Evolutionary conservation across 306 rosid species (phyloP).

Genomic region (Lathyrus oleraceus): DNA sequence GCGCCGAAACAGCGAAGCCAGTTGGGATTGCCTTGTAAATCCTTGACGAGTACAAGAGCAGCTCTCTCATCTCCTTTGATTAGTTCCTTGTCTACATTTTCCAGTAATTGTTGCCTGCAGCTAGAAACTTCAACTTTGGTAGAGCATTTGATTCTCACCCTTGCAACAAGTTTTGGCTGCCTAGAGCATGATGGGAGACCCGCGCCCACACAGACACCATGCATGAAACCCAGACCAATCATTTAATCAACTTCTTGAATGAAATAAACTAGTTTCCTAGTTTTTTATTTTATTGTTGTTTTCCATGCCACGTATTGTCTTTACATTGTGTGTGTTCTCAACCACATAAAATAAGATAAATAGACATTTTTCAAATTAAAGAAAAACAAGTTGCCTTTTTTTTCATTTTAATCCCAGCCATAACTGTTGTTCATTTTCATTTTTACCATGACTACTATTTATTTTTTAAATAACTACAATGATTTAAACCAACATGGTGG

Average conservation of each 20-base stretch:
- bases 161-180: constrained; percentile 22
- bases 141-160: constrained; percentile 46
- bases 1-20: constrained; percentile 83
- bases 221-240: constrained; percentile 45
- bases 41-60: constrained; percentile 68
- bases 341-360: constrained; percentile 38
- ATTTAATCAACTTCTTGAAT: constrained; percentile 30
- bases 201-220: constrained; percentile 44
- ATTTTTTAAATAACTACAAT: too few species aligned
- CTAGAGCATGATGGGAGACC: constrained; percentile 30
- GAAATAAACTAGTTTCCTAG: neutral
- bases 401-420: too few species aligned
- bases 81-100: constrained; percentile 66
- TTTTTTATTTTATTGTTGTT: neutral
- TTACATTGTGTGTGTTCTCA: neutral
- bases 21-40: constrained; percentile 64
- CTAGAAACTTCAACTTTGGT: constrained; percentile 45
- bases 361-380: neutral
- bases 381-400: too few species aligned
- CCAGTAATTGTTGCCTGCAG: constrained; percentile 50
- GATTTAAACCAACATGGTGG: neutral
- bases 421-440: too few species aligned
- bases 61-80: constrained; percentile 69
- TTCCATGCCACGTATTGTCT: neutral
- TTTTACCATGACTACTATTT: too few species aligned